These are phyloP conservation scores for Puccinellia tenuiflora DNA, from an alignment of 176 grass and related monocot species.

Conservation along the genomic window DNA sequence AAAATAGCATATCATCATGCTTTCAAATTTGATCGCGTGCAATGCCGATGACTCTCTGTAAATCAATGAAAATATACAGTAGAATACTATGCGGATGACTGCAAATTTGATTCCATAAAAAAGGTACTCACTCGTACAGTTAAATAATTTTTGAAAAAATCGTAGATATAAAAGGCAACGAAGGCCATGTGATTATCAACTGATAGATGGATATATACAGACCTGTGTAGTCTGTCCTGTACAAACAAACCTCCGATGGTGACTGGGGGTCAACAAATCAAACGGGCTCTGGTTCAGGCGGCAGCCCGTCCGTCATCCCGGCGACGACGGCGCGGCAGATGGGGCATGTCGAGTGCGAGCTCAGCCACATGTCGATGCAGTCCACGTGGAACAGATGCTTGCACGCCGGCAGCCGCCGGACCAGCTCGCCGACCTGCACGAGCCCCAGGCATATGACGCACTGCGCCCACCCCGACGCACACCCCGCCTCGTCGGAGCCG, in stretches of 20 bases:
- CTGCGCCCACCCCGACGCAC: constrained; percentile 32
- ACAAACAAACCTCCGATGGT: neutral
- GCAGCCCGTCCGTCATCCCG: neutral
- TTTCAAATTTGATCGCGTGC: no score
- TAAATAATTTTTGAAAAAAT: no score
- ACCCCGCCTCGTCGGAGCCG: neutral
- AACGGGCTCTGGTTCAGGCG: neutral
- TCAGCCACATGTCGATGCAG: constrained; percentile 33
- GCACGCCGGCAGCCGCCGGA: constrained; percentile 37
- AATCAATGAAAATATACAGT: no score
- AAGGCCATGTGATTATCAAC: no score
- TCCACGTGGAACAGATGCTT: constrained; percentile 36
- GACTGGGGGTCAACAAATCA: neutral
- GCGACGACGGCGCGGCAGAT: constrained; percentile 34
- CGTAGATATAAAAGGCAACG: no score
- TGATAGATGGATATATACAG: no score
- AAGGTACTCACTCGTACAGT: no score
- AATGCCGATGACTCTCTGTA: no score
- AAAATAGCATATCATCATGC: no score
- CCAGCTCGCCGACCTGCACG: constrained; percentile 38
- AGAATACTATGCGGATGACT: no score
- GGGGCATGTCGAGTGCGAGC: constrained; percentile 32
- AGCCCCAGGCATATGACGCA: constrained; percentile 45
- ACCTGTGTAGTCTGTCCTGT: neutral
- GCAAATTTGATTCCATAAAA: no score